Evolutionary conservation across 2,329 filamentous ascomycete genomes (phyloP).

Genomic region (Lizonia empirigonia): DNA sequence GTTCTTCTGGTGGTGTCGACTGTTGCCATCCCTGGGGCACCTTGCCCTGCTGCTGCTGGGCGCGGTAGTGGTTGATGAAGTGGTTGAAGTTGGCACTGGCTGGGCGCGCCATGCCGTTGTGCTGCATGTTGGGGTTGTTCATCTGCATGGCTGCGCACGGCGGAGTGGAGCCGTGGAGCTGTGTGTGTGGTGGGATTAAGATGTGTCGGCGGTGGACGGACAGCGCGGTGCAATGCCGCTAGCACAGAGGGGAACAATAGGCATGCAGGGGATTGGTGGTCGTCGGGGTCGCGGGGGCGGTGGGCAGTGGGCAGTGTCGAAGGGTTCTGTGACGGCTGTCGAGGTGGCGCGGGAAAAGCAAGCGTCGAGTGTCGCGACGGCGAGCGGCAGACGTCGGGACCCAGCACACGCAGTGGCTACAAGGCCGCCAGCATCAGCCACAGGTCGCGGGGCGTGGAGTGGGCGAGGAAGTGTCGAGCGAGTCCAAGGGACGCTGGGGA

Average conservation of each 20-base stretch:
- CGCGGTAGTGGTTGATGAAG: conserved; percentile 38
- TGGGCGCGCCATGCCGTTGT: conserved; percentile 28
- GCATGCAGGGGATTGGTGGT: conserved; percentile 8
- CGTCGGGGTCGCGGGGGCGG: background rate
- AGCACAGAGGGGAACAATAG: background rate
- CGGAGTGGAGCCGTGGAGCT: conserved; percentile 15
- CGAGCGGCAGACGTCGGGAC: conserved; percentile 13
- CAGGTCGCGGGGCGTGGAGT: background rate
- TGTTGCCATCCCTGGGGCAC: conserved; percentile 44
- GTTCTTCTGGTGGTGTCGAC: conserved; percentile 37
- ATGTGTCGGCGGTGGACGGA: background rate
- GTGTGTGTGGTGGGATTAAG: background rate
- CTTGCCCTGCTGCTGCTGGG: conserved; percentile 35
- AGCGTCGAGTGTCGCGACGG: conserved; percentile 7
- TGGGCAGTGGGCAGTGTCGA: conserved; percentile 1
- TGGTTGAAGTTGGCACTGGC: conserved; percentile 30
- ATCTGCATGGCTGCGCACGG: conserved; percentile 26
- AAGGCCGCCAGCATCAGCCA: conserved; percentile 10
- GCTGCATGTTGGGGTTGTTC: conserved; percentile 44
- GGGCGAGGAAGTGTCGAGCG: conserved; percentile 1
- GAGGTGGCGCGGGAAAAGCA: conserved; percentile 15
- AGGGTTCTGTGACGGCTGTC: conserved; percentile 6
- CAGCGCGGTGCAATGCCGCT: conserved; percentile 9
- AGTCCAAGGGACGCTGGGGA: conserved; percentile 9
- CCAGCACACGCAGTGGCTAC: conserved; percentile 8